These are phyloP conservation scores for Mucor mucedo DNA, from an alignment of 371 early-diverging fungal species.

Conservation along the genomic window DNA sequence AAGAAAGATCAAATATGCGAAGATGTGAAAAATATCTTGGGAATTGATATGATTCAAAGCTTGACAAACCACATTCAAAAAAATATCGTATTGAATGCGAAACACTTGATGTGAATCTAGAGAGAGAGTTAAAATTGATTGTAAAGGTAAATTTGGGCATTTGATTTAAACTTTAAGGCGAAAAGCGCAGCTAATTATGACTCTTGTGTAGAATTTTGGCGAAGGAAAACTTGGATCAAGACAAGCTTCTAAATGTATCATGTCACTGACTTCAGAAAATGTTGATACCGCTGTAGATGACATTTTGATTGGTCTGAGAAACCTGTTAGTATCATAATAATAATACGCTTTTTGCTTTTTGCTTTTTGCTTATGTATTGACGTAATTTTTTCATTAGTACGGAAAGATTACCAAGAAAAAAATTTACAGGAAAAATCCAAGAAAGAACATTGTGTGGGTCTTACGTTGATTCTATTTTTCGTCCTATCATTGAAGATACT, in stretches of 20 bases:
- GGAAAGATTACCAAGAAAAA: slow-evolving; percentile 13
- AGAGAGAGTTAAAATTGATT: slow-evolving; percentile 15
- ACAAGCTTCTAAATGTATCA: slow-evolving; percentile 13
- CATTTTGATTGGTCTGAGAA: slow-evolving; percentile 13
- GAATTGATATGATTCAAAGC: slow-evolving; percentile 19
- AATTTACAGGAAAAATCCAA: slow-evolving; percentile 9
- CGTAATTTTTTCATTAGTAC: slow-evolving; percentile 8
- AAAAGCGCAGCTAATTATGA: slow-evolving; percentile 16
- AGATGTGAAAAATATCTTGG: slow-evolving; percentile 17
- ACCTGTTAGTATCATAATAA: slow-evolving; percentile 9
- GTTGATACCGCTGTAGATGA: slow-evolving; percentile 14
- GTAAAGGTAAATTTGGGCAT: slow-evolving; percentile 13
- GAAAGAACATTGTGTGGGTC: slow-evolving; percentile 12
- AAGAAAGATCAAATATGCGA: slow-evolving; percentile 19
- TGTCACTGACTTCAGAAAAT: slow-evolving; percentile 14
- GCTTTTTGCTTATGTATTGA: too few species aligned
- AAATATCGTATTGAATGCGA: slow-evolving; percentile 14
- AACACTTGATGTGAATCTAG: slow-evolving; percentile 11
- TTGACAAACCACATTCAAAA: slow-evolving; percentile 19
- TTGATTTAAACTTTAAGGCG: slow-evolving; percentile 13
- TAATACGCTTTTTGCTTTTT: slow-evolving; percentile 7
- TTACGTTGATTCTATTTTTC: slow-evolving; percentile 20
- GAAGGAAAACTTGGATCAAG: slow-evolving; percentile 11
- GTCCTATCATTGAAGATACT: slow-evolving; percentile 19
- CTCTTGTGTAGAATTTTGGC: slow-evolving; percentile 10